A percentile compares a stretch with the other conserved stretches of the same genome.
Conservation (phyloP, 192 early-diverging fungal genomes). For the Mortierella claussenii region DNA sequence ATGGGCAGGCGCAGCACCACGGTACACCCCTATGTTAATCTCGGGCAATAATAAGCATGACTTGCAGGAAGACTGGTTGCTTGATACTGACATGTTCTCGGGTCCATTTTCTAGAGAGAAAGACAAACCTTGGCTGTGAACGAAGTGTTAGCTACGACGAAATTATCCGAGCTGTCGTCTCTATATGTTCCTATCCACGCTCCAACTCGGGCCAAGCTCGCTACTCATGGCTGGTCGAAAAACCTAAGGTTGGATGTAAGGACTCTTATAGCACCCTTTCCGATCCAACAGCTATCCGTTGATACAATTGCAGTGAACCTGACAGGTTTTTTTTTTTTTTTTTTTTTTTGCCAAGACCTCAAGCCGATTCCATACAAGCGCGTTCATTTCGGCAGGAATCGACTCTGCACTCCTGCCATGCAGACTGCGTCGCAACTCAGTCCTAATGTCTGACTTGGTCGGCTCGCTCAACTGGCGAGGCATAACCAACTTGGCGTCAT, state of each 20-base stretch:
- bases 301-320: too few relatives aligned
- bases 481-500: constrained; percentile 53
- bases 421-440: constrained; percentile 34
- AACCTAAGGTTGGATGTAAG: constrained; percentile 55
- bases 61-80: too few relatives aligned
- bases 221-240: constrained; percentile 32
- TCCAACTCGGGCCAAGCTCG: constrained; percentile 24
- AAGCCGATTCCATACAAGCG: constrained; percentile 65
- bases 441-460: constrained; percentile 49
- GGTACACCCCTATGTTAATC: too few relatives aligned
- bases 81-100: not conserved
- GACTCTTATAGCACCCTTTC: too few relatives aligned
- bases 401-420: constrained; percentile 47
- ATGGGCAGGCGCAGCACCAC: constrained; percentile 25
- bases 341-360: constrained; percentile 20
- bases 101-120: constrained; percentile 20
- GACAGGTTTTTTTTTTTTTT: not conserved
- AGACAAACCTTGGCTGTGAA: constrained; percentile 54
- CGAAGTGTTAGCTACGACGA: constrained; percentile 43
- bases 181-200: constrained; percentile 62
- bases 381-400: constrained; percentile 62
- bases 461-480: constrained; percentile 56
- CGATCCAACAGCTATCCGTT: too few relatives aligned
- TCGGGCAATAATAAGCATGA: too few relatives aligned
- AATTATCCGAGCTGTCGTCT: constrained; percentile 58